These are phyloP conservation scores for Umbellularia californica DNA, from an alignment of 164 flowering plant genomes.

Conservation along the genomic window DNA sequence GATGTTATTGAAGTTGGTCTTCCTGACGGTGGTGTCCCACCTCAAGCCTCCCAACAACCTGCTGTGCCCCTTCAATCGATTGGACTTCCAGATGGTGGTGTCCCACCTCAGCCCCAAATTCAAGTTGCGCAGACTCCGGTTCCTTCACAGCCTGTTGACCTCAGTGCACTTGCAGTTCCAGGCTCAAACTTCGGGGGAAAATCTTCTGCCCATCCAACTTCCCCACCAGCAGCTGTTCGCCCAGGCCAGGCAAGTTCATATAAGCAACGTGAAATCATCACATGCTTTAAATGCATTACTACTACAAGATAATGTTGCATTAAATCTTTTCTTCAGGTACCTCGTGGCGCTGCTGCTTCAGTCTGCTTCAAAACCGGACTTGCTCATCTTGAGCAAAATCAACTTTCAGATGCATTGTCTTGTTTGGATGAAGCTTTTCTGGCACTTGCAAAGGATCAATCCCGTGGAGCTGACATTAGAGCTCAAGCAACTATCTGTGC, in stretches of 20 bases:
- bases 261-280: neutral
- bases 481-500: conserved; percentile 99
- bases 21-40: conserved; percentile 77
- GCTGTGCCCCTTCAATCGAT: conserved; percentile 39
- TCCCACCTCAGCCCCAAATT: conserved; percentile 74
- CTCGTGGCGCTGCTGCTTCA: conserved; percentile 96
- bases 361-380: conserved; percentile 90
- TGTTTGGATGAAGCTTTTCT: conserved; percentile 98
- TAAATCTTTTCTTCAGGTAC: conserved; percentile 52
- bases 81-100: conserved; percentile 93
- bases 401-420: conserved; percentile 90
- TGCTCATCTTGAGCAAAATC: conserved; percentile 95
- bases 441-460: conserved; percentile 94
- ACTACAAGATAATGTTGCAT: neutral
- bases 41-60: conserved; percentile 33
- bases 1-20: conserved; percentile 45
- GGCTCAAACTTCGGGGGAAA: conserved; percentile 41
- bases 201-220: conserved; percentile 41
- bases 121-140: conserved; percentile 24
- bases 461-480: conserved; percentile 95
- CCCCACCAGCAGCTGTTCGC: conserved; percentile 74
- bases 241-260: conserved; percentile 75
- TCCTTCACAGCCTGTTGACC: conserved; percentile 84
- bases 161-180: conserved; percentile 70
- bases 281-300: neutral